These are phyloP conservation scores for Aspergillus sergii DNA, from an alignment of 2,329 filamentous ascomycete genomes.

Conservation along the genomic window DNA sequence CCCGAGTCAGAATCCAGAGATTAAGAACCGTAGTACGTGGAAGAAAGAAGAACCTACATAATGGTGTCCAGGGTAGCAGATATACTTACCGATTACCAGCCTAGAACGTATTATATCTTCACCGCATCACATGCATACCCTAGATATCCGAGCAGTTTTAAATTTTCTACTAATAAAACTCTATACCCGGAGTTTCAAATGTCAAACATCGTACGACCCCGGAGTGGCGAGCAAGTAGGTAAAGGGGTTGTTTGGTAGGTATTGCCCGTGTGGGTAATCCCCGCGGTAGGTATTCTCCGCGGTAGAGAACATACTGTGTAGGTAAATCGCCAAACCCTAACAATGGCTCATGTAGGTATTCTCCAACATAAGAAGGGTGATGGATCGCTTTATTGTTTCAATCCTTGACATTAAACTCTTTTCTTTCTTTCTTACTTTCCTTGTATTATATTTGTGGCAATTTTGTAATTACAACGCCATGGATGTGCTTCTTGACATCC, in stretches of 20 bases:
- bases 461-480: constrained; percentile 53
- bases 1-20: neutral
- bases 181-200: neutral
- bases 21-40: neutral
- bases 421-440: neutral
- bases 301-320: neutral
- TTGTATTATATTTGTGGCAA: neutral
- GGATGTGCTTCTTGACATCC: constrained; percentile 82
- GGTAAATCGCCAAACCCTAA: neutral
- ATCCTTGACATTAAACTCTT: neutral
- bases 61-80: too few species aligned
- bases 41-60: too few species aligned
- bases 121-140: too few species aligned
- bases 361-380: neutral
- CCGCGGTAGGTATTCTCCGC: constrained; percentile 12
- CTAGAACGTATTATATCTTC: too few species aligned
- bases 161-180: too few species aligned
- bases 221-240: neutral
- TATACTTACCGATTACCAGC: too few species aligned
- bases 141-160: too few species aligned
- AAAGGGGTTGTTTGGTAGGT: neutral
- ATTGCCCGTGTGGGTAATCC: neutral
- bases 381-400: neutral
- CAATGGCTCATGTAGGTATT: neutral
- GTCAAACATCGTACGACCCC: neutral